Evolutionary conservation across 805 yeast species (phyloP).

Genomic region (Helenozyma baotianmanensis): DNA sequence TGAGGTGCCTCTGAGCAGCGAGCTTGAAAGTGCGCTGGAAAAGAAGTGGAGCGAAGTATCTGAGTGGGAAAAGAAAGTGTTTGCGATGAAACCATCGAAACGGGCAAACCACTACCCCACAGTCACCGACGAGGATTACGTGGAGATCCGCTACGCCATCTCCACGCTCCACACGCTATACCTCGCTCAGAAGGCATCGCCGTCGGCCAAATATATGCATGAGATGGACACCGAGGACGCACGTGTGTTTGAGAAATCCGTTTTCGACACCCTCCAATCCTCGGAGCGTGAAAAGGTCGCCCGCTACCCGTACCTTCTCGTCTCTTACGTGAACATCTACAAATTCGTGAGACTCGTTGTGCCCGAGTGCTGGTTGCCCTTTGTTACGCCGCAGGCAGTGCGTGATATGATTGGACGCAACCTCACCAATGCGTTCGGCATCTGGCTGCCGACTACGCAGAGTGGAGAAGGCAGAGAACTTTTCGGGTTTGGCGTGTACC

Average conservation of each 20-base stretch:
- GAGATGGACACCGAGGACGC: slow-evolving; percentile 4
- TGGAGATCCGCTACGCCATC: slow-evolving; percentile 46
- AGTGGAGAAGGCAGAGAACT: slow-evolving; percentile 47
- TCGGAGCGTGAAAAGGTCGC: slow-evolving; percentile 45
- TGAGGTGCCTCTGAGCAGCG: slow-evolving; percentile 6
- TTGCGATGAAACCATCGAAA: slow-evolving; percentile 33
- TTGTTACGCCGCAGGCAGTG: slow-evolving; percentile 35
- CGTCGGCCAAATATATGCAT: neutral
- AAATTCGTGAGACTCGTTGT: slow-evolving; percentile 41
- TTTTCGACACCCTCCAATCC: slow-evolving; percentile 45
- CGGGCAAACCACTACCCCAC: slow-evolving; percentile 29
- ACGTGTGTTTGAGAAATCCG: slow-evolving; percentile 16
- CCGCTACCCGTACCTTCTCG: slow-evolving; percentile 44
- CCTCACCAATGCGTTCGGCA: slow-evolving; percentile 66
- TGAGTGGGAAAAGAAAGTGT: slow-evolving; percentile 33
- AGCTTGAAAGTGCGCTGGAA: slow-evolving; percentile 12
- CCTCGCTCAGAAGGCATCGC: neutral
- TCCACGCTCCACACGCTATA: slow-evolving; percentile 8
- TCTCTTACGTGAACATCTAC: slow-evolving; percentile 45
- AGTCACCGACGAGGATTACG: slow-evolving; percentile 51
- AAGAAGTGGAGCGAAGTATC: slow-evolving; percentile 35
- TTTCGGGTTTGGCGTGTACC: slow-evolving; percentile 57
- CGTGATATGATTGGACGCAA: slow-evolving; percentile 53
- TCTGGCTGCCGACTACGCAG: slow-evolving; percentile 45
- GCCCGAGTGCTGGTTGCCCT: slow-evolving; percentile 28